phyloP scores from a whole-genome alignment of 1,284 basidiomycete species.

The Phaffia rhodozyma region DNA sequence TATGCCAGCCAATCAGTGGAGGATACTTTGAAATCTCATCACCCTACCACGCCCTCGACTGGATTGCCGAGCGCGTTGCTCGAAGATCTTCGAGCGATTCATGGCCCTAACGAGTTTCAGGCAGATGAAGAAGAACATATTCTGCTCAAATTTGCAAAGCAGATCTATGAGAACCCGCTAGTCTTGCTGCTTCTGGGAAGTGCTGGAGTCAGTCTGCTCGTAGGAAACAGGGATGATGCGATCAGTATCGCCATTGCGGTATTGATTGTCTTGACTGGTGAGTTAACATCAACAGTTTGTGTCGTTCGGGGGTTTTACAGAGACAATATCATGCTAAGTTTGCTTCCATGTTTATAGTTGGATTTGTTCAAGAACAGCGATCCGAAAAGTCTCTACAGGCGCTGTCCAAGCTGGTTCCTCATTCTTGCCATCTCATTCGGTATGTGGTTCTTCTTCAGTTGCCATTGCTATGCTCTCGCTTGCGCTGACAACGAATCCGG shows the following conservation, averaged over 20 bases:
- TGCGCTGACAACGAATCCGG: not conserved
- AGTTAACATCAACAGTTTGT: slow-evolving; percentile 24
- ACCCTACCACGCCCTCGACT: slow-evolving; percentile 47
- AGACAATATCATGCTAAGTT: not conserved
- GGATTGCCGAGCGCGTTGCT: slow-evolving; percentile 59
- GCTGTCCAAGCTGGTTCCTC: slow-evolving; percentile 39
- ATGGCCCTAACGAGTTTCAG: slow-evolving; percentile 89
- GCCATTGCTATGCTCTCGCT: not conserved
- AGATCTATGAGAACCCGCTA: slow-evolving; percentile 85
- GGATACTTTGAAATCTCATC: slow-evolving; percentile 38
- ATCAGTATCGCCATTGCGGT: slow-evolving; percentile 89
- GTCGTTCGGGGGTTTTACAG: slow-evolving; percentile 5
- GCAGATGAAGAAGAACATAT: slow-evolving; percentile 70
- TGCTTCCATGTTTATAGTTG: slow-evolving; percentile 45
- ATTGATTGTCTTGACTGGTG: slow-evolving; percentile 81
- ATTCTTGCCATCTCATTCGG: slow-evolving; percentile 85
- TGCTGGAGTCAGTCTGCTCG: slow-evolving; percentile 70
- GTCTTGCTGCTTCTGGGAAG: slow-evolving; percentile 81
- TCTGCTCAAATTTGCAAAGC: slow-evolving; percentile 69
- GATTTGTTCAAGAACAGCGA: slow-evolving; percentile 86
- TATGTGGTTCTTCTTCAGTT: slow-evolving; percentile 31
- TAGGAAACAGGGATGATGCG: slow-evolving; percentile 91
- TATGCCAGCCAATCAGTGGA: slow-evolving; percentile 3
- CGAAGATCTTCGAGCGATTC: slow-evolving; percentile 50
- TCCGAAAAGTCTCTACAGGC: slow-evolving; percentile 92